A percentile compares a stretch with the other conserved stretches of the same genome.
These are phyloP conservation scores for Meripilus lineatus DNA, from an alignment of 1,284 basidiomycete species.

Conservation along the genomic window DNA sequence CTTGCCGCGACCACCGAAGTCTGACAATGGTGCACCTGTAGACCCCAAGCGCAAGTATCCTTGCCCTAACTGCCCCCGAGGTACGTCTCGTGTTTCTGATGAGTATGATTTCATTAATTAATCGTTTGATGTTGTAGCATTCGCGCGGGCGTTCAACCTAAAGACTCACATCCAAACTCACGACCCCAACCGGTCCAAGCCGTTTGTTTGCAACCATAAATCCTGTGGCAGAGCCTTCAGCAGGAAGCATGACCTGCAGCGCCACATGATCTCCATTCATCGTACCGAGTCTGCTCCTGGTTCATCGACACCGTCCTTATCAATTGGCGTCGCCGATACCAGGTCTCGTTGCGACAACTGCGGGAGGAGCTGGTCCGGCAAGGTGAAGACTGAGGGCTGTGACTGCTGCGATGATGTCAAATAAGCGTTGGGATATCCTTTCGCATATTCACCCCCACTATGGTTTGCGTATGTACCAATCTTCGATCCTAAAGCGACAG, in stretches of 20 bases:
- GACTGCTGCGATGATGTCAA: constrained; percentile 66
- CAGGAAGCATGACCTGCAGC: constrained; percentile 84
- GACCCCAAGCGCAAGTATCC: constrained; percentile 75
- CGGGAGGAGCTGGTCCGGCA: constrained; percentile 64
- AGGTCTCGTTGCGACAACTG: constrained; percentile 72
- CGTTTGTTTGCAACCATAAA: constrained; percentile 76
- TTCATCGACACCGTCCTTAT: constrained; percentile 23
- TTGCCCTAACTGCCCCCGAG: constrained; percentile 66
- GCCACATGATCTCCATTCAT: constrained; percentile 84
- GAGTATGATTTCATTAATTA: constrained; percentile 1
- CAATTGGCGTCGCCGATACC: constrained; percentile 57
- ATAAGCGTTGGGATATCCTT: constrained; percentile 30
- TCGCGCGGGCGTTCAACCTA: constrained; percentile 86
- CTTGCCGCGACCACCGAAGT: constrained; percentile 19
- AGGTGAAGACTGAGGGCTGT: constrained; percentile 51
- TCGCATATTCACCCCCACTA: constrained; percentile 6
- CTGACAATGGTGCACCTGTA: constrained; percentile 39
- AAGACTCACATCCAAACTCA: constrained; percentile 91
- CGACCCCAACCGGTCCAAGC: constrained; percentile 82
- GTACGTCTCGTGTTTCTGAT: constrained; percentile 40
- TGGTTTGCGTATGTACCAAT: constrained; percentile 25
- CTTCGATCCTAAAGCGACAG: constrained; percentile 1
- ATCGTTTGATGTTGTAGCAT: constrained; percentile 48
- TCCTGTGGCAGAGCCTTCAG: constrained; percentile 83
- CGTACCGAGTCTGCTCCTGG: constrained; percentile 51